Percentiles rank a stretch among this genome's conserved stretches.
Evolutionary conservation across 2,329 filamentous ascomycete genomes (phyloP).

Genomic region (Orbilia blumenaviensis): DNA sequence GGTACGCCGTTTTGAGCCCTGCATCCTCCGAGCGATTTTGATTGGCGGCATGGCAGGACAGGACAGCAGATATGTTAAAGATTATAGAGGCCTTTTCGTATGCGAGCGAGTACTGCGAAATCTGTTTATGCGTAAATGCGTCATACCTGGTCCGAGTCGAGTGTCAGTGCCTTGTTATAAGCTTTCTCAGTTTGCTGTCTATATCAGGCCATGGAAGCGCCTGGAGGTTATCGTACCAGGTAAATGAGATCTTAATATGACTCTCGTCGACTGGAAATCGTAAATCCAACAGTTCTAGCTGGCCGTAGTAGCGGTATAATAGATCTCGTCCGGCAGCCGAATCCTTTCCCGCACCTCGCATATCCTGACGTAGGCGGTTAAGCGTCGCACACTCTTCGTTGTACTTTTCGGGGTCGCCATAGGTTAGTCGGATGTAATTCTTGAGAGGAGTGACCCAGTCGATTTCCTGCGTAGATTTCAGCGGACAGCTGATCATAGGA

Average conservation of each 20-base stretch:
- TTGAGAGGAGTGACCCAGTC: conserved; percentile 96
- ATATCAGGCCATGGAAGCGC: conserved; percentile 16
- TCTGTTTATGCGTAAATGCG: conserved; percentile 99
- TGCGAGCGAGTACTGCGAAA: conserved; percentile 92
- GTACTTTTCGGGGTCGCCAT: conserved; percentile 96
- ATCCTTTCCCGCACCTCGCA: conserved; percentile 96
- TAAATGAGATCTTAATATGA: conserved; percentile 98
- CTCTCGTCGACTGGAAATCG: conserved; percentile 98
- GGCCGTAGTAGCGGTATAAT: conserved; percentile 96
- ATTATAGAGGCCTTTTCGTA: conserved; percentile 99
- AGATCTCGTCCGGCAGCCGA: conserved; percentile 92
- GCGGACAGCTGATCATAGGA: conserved; percentile 53
- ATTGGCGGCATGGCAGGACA: conserved; percentile 92
- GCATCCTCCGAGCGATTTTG: conserved; percentile 92
- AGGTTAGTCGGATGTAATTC: conserved; percentile 88
- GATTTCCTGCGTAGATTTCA: conserved; percentile 88
- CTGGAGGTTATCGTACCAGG: conserved; percentile 73
- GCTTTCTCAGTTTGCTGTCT: conserved; percentile 28
- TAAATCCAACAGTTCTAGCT: conserved; percentile 91
- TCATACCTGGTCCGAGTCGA: conserved; percentile 77
- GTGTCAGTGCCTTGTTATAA: conserved; percentile 54
- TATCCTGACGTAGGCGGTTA: conserved; percentile 95
- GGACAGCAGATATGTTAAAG: conserved; percentile 97
- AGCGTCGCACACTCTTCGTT: conserved; percentile 92
- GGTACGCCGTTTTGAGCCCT: conserved; percentile 94